A percentile compares a stretch with the other conserved stretches of the same genome.
phyloP scores from a whole-genome alignment of 306 rosid species.

The Acacia acuminata region DNA sequence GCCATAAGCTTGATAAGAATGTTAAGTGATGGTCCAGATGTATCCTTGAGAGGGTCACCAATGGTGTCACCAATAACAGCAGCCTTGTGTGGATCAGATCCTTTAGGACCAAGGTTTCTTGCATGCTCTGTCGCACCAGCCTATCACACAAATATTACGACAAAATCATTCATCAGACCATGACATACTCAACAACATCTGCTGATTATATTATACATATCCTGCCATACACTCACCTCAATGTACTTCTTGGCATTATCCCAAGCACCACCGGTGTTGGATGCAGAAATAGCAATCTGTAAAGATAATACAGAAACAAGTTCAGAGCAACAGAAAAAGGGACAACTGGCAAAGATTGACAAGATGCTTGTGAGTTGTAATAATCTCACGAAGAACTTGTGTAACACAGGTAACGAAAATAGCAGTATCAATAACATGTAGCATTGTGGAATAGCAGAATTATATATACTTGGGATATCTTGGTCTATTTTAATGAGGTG shows the following conservation, averaged over 20 bases:
- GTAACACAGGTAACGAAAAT: too few species aligned
- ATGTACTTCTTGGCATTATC: slow-evolving; percentile 78
- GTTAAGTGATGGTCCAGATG: slow-evolving; percentile 79
- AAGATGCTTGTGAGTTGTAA: background rate
- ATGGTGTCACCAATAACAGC: slow-evolving; percentile 77
- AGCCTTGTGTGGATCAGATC: slow-evolving; percentile 75
- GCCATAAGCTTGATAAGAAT: slow-evolving; percentile 82
- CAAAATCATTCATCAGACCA: background rate
- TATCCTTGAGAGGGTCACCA: slow-evolving; percentile 77
- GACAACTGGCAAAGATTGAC: background rate
- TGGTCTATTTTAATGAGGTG: background rate
- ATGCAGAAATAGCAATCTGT: slow-evolving; percentile 76
- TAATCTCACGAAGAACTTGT: background rate
- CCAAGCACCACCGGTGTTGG: slow-evolving; percentile 86
- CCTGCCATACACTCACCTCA: slow-evolving; percentile 43
- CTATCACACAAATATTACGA: slow-evolving; percentile 28
- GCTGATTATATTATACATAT: background rate
- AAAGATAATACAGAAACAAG: background rate
- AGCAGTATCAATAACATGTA: background rate
- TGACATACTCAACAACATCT: background rate
- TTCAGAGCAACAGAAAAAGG: background rate
- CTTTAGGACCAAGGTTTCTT: slow-evolving; percentile 70
- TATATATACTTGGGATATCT: background rate
- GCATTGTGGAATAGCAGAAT: background rate
- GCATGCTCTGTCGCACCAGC: slow-evolving; percentile 80